phyloP scores from a whole-genome alignment of 257 asterid genomes.

The Solanum chaucha region DNA sequence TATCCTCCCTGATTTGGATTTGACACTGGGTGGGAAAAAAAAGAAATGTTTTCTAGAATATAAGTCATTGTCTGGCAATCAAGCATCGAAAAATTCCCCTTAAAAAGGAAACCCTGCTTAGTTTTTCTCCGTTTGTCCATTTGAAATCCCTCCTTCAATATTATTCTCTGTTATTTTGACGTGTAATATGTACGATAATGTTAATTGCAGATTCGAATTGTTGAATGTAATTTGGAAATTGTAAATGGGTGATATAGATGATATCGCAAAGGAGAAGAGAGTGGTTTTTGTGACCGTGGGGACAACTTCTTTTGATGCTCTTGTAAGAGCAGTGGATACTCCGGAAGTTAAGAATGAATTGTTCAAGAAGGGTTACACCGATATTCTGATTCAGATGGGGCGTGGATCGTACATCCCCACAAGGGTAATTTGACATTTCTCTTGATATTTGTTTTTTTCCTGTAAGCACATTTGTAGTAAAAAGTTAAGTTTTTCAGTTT shows the following conservation, averaged over 20 bases:
- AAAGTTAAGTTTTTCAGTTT: not conserved
- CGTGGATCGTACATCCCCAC: slow-evolving; percentile 78
- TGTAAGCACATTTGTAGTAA: not conserved
- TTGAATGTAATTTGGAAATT: not conserved
- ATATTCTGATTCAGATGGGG: slow-evolving; percentile 85
- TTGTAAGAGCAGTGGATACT: slow-evolving; percentile 73
- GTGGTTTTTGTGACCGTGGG: slow-evolving; percentile 87
- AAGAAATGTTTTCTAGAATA: no score
- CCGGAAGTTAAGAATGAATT: slow-evolving; percentile 54
- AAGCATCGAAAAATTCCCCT: no score
- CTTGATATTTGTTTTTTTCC: not conserved
- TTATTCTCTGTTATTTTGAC: not conserved
- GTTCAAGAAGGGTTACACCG: slow-evolving; percentile 56
- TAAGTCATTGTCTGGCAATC: no score
- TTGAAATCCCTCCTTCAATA: not conserved
- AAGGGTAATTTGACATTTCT: slow-evolving; percentile 34
- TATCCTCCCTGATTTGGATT: no score
- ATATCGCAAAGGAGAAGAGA: slow-evolving; percentile 24
- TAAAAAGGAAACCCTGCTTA: not conserved
- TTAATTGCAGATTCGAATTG: not conserved
- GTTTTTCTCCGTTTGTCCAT: not conserved
- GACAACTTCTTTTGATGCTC: slow-evolving; percentile 79
- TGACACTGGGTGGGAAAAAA: no score
- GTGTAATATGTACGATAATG: not conserved
- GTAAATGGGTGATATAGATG: slow-evolving; percentile 36